Evolutionary conservation across 2,329 filamentous ascomycete species (phyloP).

Genomic region (Aspergillus luchuensis): DNA sequence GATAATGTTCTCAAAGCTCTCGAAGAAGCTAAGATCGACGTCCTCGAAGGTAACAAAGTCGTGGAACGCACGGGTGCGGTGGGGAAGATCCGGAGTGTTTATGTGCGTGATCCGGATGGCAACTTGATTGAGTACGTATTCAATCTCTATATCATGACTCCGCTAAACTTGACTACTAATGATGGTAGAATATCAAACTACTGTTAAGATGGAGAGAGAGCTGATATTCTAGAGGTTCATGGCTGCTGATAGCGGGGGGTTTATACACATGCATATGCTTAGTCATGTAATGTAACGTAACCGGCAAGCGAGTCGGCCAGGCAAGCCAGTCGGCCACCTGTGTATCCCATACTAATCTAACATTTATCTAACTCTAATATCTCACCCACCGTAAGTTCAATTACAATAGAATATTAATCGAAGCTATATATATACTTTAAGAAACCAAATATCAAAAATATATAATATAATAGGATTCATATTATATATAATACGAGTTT

Average conservation of each 20-base stretch:
- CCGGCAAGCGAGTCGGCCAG: too few relatives aligned
- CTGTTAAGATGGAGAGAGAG: not conserved
- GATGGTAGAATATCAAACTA: not conserved
- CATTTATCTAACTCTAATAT: too few relatives aligned
- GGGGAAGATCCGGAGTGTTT: constrained; percentile 59
- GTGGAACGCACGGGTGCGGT: constrained; percentile 60
- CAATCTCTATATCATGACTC: not conserved
- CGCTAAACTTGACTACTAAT: not conserved
- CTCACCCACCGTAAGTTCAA: too few relatives aligned
- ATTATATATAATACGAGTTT: too few relatives aligned
- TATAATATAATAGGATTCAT: too few relatives aligned
- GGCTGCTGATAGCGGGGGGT: too few relatives aligned
- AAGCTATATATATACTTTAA: too few relatives aligned
- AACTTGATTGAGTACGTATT: constrained; percentile 62
- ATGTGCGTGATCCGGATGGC: constrained; percentile 63
- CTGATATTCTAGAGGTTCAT: too few relatives aligned
- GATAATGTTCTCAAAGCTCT: constrained; percentile 46
- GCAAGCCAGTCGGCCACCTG: too few relatives aligned
- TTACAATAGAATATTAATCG: too few relatives aligned
- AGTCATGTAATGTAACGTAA: not conserved
- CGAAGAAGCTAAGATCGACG: constrained; percentile 50
- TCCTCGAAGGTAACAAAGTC: constrained; percentile 51
- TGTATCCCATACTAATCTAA: too few relatives aligned
- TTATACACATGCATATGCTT: not conserved
- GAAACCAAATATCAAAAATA: too few relatives aligned